Evolutionary conservation across 176 grass and related monocot species (phyloP).

Genomic region (Miscanthus lutarioriparius): DNA sequence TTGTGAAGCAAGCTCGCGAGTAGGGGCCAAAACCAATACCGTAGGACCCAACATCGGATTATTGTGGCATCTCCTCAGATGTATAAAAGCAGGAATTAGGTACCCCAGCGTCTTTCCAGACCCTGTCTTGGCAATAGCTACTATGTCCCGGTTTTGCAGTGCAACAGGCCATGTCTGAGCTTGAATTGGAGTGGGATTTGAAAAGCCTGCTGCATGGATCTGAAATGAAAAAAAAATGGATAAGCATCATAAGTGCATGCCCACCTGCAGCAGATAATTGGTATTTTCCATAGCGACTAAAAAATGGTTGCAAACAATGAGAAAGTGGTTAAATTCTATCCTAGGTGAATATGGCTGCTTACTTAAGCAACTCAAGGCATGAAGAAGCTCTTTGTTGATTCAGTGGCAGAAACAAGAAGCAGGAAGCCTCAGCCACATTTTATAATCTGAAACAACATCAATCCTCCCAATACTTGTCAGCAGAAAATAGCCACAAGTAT

Average conservation of each 20-base stretch:
- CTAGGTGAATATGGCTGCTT: slow-evolving; percentile 83
- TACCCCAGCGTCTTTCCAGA: slow-evolving; percentile 97
- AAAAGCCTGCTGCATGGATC: slow-evolving; percentile 83
- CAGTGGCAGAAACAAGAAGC: slow-evolving; percentile 86
- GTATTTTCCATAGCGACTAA: background rate
- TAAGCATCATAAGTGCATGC: slow-evolving; percentile 22
- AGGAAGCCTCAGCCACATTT: slow-evolving; percentile 76
- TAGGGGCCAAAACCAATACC: slow-evolving; percentile 87
- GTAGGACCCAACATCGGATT: slow-evolving; percentile 84
- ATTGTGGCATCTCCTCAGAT: slow-evolving; percentile 73
- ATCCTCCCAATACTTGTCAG: slow-evolving; percentile 73
- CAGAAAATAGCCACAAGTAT: slow-evolving; percentile 69
- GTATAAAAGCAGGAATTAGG: slow-evolving; percentile 98
- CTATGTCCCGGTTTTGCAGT: slow-evolving; percentile 85
- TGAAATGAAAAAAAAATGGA: slow-evolving; percentile 39
- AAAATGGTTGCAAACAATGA: slow-evolving; percentile 15
- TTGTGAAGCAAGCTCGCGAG: slow-evolving; percentile 92
- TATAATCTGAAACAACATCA: slow-evolving; percentile 71
- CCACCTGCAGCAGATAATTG: background rate
- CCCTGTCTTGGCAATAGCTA: slow-evolving; percentile 96
- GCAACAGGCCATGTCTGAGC: slow-evolving; percentile 98
- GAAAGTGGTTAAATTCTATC: slow-evolving; percentile 56
- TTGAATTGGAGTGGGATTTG: slow-evolving; percentile 88
- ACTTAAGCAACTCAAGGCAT: slow-evolving; percentile 84
- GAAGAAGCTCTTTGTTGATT: slow-evolving; percentile 65